Evolutionary conservation across 2,329 filamentous ascomycete species (phyloP).

Genomic region (Fusarium sororula): DNA sequence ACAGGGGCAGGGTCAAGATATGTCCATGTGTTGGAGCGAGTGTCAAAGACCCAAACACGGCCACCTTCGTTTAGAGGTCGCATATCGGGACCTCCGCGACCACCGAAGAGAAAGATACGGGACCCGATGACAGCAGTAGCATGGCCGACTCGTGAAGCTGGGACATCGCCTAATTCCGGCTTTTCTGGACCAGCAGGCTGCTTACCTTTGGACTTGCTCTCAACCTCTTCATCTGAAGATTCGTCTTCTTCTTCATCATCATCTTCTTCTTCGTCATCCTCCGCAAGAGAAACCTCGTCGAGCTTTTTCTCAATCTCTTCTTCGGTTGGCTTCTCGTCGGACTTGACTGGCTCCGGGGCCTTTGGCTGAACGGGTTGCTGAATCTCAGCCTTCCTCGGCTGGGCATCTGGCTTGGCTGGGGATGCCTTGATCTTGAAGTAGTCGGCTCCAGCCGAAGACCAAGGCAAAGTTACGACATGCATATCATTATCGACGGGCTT

Average conservation of each 20-base stretch:
- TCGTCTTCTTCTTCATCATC: conserved; percentile 31
- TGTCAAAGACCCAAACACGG: conserved; percentile 79
- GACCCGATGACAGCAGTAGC: conserved; percentile 73
- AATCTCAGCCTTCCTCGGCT: conserved; percentile 20
- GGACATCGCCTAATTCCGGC: conserved; percentile 57
- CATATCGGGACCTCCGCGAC: conserved; percentile 75
- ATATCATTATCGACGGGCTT: conserved; percentile 78
- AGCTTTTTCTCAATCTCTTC: conserved; percentile 48
- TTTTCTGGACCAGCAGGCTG: conserved; percentile 42
- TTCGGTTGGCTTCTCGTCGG: conserved; percentile 29
- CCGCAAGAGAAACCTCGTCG: conserved; percentile 53
- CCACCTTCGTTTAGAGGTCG: conserved; percentile 78
- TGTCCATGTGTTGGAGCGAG: conserved; percentile 70
- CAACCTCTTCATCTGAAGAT: conserved; percentile 26
- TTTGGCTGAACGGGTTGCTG: conserved; percentile 15
- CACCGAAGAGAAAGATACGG: conserved; percentile 83
- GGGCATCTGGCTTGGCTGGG: conserved; percentile 48
- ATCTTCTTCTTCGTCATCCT: background rate
- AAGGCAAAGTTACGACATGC: conserved; percentile 70
- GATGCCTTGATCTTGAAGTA: conserved; percentile 66
- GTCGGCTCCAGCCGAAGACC: conserved; percentile 65
- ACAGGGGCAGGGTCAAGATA: conserved; percentile 65
- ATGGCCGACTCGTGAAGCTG: conserved; percentile 76
- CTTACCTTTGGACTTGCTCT: conserved; percentile 54
- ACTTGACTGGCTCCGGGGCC: conserved; percentile 35